Percentiles rank a stretch among this genome's conserved stretches.
Evolutionary conservation across 257 asterid genomes (phyloP).

Genomic region (Rhazya stricta): DNA sequence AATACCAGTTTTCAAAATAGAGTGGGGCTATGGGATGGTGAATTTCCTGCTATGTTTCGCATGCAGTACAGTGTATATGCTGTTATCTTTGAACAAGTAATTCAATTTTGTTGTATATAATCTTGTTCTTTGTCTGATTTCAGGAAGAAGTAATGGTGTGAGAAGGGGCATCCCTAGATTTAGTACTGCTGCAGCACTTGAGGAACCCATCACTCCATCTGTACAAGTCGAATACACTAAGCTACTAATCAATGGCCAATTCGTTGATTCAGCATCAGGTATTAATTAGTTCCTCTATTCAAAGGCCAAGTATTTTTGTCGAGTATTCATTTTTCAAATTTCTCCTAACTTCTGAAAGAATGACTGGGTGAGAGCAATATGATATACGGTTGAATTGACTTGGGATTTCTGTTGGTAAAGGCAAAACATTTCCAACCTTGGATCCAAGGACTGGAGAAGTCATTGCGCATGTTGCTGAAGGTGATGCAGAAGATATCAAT

Average conservation of each 20-base stretch:
- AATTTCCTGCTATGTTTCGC: neutral
- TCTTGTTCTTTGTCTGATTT: neutral
- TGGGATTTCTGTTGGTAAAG: conserved; percentile 20
- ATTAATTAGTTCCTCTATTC: conserved; percentile 1
- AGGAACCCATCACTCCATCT: conserved; percentile 48
- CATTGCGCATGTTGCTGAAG: conserved; percentile 71
- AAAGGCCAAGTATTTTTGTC: neutral
- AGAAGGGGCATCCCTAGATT: conserved; percentile 37
- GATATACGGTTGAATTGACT: neutral
- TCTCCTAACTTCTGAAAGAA: neutral
- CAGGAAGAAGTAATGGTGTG: conserved; percentile 42
- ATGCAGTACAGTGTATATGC: neutral
- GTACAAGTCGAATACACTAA: conserved; percentile 50
- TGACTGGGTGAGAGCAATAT: neutral
- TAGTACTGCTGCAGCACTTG: conserved; percentile 47
- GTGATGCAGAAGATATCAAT: conserved; percentile 59
- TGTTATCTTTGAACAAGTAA: neutral
- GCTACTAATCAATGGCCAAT: conserved; percentile 68
- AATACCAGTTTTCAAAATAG: neutral
- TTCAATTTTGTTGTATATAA: neutral
- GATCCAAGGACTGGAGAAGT: conserved; percentile 77
- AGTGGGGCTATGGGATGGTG: neutral
- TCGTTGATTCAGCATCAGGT: conserved; percentile 87
- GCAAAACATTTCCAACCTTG: conserved; percentile 70
- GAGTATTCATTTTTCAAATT: neutral